A percentile compares a stretch with the other conserved stretches of the same genome.
Evolutionary conservation across 2,329 filamentous ascomycete species (phyloP).

Genomic region (Nigrospora oryzae): DNA sequence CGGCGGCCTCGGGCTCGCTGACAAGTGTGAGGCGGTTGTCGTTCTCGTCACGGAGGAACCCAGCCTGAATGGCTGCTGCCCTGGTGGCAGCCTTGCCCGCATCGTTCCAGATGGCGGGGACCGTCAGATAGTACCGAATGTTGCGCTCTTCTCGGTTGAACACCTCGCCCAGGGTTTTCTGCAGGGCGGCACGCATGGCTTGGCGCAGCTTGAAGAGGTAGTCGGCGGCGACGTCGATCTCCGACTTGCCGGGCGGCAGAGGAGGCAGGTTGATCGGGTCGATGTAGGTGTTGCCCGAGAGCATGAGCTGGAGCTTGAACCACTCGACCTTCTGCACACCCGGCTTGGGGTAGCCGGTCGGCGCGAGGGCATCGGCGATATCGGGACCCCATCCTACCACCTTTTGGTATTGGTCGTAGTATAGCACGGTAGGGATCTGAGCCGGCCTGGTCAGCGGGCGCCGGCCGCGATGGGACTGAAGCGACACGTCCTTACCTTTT

Average conservation of each 20-base stretch:
- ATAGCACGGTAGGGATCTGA: constrained; percentile 96
- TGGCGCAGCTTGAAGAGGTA: constrained; percentile 97
- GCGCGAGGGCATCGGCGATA: constrained; percentile 92
- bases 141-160: constrained; percentile 98
- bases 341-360: constrained; percentile 94
- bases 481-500: constrained; percentile 60
- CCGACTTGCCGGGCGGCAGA: constrained; percentile 93
- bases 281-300: constrained; percentile 97
- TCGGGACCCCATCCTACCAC: constrained; percentile 99
- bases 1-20: constrained; percentile 92
- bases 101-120: constrained; percentile 99
- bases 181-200: constrained; percentile 90
- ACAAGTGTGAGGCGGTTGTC: constrained; percentile 93
- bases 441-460: constrained; percentile 10
- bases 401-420: constrained; percentile 99
- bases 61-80: constrained; percentile 92
- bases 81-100: constrained; percentile 94
- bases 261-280: constrained; percentile 98
- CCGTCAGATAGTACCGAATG: constrained; percentile 94
- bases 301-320: constrained; percentile 99
- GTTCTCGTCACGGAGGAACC: constrained; percentile 93
- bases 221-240: constrained; percentile 98
- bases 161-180: constrained; percentile 94
- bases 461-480: background rate
- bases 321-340: constrained; percentile 98